These are phyloP conservation scores for Beauveria brongniartii DNA, from an alignment of 2,329 filamentous ascomycete species.

Conservation along the genomic window DNA sequence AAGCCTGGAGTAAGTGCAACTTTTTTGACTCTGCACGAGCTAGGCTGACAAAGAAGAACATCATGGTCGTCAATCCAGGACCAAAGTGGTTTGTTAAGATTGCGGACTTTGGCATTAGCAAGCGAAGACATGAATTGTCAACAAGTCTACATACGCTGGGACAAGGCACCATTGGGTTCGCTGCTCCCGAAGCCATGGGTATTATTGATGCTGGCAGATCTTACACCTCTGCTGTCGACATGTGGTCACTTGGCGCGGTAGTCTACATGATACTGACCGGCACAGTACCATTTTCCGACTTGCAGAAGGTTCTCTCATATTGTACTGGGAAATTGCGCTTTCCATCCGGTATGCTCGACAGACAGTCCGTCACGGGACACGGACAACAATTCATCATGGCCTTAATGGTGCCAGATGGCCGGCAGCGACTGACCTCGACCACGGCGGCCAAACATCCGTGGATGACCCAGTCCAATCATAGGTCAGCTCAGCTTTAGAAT, in stretches of 20 bases:
- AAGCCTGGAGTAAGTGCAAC: constrained; percentile 11
- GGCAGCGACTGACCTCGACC: not conserved
- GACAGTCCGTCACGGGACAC: not conserved
- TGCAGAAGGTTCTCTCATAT: constrained; percentile 1
- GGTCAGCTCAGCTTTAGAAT: too few relatives aligned
- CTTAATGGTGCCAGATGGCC: not conserved
- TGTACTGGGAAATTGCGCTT: not conserved
- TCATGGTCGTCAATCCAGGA: constrained; percentile 14
- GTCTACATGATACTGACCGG: constrained; percentile 10
- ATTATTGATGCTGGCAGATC: not conserved
- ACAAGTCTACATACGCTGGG: constrained; percentile 1
- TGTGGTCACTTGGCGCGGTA: constrained; percentile 13
- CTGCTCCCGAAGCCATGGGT: constrained; percentile 7
- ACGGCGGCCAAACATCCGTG: not conserved
- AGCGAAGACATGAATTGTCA: not conserved
- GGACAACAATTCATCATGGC: not conserved
- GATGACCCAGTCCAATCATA: not conserved
- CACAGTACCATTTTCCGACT: not conserved
- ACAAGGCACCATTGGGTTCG: constrained; percentile 9
- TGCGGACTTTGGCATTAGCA: constrained; percentile 13
- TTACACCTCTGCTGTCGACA: constrained; percentile 9
- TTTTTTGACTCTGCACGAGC: not conserved
- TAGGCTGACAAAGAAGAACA: constrained; percentile 10
- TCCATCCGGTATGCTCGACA: not conserved
- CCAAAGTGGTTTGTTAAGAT: constrained; percentile 16